Conservation (phyloP, 208 protist genomes). For the Acanthamoeba divionensis region DNA sequence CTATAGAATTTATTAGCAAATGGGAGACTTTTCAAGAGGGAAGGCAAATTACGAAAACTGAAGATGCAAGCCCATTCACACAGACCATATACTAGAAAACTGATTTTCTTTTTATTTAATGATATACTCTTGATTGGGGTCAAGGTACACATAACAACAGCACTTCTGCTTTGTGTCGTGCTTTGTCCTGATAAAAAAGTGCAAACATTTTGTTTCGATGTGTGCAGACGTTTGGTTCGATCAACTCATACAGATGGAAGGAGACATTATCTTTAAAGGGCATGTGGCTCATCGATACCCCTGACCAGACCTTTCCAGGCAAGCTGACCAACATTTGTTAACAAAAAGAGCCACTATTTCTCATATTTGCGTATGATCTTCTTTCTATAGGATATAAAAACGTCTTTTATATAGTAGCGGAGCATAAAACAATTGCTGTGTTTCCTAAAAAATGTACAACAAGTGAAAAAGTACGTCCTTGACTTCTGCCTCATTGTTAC, state of each 20-base stretch:
- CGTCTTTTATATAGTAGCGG: neutral
- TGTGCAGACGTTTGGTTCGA: neutral
- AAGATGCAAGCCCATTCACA: neutral
- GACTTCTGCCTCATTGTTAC: neutral
- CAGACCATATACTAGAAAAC: too few species aligned
- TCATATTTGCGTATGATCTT: neutral
- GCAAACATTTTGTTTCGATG: neutral
- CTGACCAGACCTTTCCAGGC: neutral
- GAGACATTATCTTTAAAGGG: neutral
- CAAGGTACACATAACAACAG: neutral
- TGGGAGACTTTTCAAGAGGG: neutral
- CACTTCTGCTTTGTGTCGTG: neutral
- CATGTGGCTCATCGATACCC: constrained; percentile 12
- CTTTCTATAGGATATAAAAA: neutral
- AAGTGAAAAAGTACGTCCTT: neutral
- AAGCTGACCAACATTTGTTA: neutral
- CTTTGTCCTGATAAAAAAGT: neutral
- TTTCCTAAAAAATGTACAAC: neutral
- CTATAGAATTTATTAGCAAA: neutral
- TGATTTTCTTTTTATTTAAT: constrained; percentile 30
- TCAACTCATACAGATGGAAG: constrained; percentile 30
- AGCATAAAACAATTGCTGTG: neutral
- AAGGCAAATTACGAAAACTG: constrained; percentile 2
- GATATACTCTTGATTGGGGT: neutral
- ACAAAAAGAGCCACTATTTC: neutral